Conservation (phyloP, 1,284 basidiomycete species). For the Malassezia brasiliensis region DNA sequence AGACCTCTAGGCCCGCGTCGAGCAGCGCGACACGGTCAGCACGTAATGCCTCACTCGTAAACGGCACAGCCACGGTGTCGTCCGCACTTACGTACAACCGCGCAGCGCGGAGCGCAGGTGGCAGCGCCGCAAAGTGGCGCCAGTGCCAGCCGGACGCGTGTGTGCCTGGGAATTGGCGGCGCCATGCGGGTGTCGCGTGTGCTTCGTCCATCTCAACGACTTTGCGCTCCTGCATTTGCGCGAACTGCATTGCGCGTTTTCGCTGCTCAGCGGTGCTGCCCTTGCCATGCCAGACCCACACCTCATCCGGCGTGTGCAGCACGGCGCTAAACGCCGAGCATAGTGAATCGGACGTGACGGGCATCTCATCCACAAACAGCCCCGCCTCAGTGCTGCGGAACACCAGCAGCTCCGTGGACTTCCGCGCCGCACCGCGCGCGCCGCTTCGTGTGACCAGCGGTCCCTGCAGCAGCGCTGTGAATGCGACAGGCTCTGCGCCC, state of each 20-base stretch:
- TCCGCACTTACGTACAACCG: background rate
- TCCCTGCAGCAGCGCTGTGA: background rate
- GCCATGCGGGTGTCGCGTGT: background rate
- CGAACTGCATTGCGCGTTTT: constrained; percentile 1
- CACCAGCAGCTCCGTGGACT: constrained; percentile 1
- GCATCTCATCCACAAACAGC: constrained; percentile 7
- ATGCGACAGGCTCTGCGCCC: constrained; percentile 4
- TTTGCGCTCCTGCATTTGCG: background rate
- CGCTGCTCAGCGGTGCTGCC: constrained; percentile 13
- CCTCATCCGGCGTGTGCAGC: background rate
- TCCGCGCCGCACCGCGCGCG: background rate
- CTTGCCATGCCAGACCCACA: constrained; percentile 13
- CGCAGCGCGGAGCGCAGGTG: background rate
- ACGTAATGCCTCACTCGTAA: constrained; percentile 13
- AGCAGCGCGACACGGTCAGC: constrained; percentile 24
- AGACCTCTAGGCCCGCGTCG: constrained; percentile 26
- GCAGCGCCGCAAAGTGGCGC: constrained; percentile 1
- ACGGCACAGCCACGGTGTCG: constrained; percentile 4
- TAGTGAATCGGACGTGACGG: background rate
- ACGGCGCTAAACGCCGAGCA: constrained; percentile 15
- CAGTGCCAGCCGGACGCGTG: constrained; percentile 15
- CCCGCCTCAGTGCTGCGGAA: constrained; percentile 4
- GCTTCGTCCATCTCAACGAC: background rate
- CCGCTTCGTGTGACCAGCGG: constrained; percentile 1
- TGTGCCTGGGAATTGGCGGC: background rate